Base-by-base conservation (phyloP, 1,139 yeast species). In the Diutina scorzettiae region DNA sequence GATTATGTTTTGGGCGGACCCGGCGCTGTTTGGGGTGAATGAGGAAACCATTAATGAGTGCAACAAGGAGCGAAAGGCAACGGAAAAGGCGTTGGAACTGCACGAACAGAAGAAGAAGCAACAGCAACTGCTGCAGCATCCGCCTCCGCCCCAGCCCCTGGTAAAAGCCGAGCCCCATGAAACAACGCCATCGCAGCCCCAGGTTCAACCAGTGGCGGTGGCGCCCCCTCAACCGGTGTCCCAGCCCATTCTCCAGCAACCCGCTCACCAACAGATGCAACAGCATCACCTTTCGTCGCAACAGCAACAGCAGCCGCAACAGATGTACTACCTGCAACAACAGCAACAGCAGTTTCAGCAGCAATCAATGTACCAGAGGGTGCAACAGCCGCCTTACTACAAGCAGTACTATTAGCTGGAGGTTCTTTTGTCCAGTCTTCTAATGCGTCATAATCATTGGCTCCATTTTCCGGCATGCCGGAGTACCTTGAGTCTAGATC, bases 21-120 rank as follows among this genome's bases (percentile, higher is more conserved):
- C 91, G 0, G 67, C 58, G 2, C 57, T 62, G 21, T 81, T 81
- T 57, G 81, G 80, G 2, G 71, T 81, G 16, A 63, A 62, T 46
- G 76, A 70, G 41, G 71, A 62, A 23, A 59, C 67, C 5, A 52
- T 66, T 17, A 56, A 53, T 36, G 73, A 67, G 48, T 37, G 43
- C n/a, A 37, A n/a, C 28, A 32, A 41, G 36, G 44, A 36, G 28
- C 29, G 29, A 29, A 19, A 34, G 19, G 27, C 30, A 11, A 43
- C 44, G 23, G 41, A 31, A 20, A 30, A 41, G 21, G 19, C 37
- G 8, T 4, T 36, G 18, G 37, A 21, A 29, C 44, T 40, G 11
- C 8, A 11, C 28, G 28, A 23, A 8, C 39, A 34, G 11, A 34
- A 34, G 28, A 34, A 34, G 29, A 34, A 34, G 28, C 37, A 19